phyloP scores from a whole-genome alignment of 768 basidiomycete genomes.

The Phlegmacium glaucopus region DNA sequence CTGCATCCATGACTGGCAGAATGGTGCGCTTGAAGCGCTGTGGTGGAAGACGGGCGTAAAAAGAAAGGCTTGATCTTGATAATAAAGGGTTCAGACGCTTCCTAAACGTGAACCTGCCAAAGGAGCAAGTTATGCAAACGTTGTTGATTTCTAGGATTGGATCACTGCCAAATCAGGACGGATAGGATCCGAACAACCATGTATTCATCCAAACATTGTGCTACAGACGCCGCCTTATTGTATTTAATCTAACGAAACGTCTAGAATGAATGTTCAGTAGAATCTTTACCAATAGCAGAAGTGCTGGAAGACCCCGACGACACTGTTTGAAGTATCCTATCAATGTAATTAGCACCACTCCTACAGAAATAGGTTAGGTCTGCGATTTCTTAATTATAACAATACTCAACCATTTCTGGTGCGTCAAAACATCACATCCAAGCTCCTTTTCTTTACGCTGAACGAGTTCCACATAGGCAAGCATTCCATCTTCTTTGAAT shows the following conservation, averaged over 20 bases:
- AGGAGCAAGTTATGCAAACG: no score
- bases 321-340: constrained; percentile 78
- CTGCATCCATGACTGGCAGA: constrained; percentile 31
- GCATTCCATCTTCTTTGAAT: constrained; percentile 88
- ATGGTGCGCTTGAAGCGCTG: not conserved
- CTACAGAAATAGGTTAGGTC: constrained; percentile 30
- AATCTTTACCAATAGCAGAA: constrained; percentile 78
- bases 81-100: not conserved
- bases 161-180: no score
- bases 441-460: constrained; percentile 87
- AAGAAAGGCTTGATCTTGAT: not conserved
- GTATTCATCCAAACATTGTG: not conserved
- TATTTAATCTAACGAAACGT: not conserved
- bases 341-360: constrained; percentile 91
- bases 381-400: not conserved
- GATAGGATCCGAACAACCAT: not conserved
- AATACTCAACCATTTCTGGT: constrained; percentile 78
- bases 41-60: no score
- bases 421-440: constrained; percentile 86
- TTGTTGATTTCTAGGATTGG: no score
- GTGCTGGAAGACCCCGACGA: constrained; percentile 90
- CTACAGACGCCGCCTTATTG: constrained; percentile 4
- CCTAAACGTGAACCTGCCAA: no score
- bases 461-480: constrained; percentile 86
- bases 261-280: constrained; percentile 84